Conservation (phyloP, 768 basidiomycete species). For the Panellus pusillus region DNA sequence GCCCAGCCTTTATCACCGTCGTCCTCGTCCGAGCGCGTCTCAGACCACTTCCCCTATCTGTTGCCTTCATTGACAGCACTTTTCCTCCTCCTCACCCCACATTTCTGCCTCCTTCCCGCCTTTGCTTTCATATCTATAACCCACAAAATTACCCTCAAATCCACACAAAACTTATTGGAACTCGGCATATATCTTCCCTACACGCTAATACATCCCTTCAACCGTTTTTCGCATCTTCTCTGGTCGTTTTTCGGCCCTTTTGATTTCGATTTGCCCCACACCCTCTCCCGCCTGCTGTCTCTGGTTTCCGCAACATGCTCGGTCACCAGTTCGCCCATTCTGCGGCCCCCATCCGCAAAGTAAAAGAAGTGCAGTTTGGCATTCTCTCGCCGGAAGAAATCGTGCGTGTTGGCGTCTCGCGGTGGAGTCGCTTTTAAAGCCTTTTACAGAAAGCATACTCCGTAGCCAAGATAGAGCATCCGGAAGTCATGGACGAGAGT, state of each 20-base stretch:
- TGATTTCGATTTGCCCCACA: conserved; percentile 11
- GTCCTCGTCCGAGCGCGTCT: conserved; percentile 13
- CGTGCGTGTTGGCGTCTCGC: conserved; percentile 48
- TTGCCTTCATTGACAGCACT: conserved; percentile 23
- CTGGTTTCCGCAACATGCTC: conserved; percentile 52
- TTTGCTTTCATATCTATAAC: conserved; percentile 10
- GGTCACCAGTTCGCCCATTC: conserved; percentile 92
- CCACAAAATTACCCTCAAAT: conserved; percentile 15
- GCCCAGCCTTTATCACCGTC: conserved; percentile 5
- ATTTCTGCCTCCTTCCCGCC: conserved; percentile 1
- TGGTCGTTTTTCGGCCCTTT: conserved; percentile 8
- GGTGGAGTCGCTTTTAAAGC: conserved; percentile 22
- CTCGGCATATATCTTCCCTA: conserved; percentile 7
- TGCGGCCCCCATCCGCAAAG: conserved; percentile 91
- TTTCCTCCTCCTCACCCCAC: not conserved
- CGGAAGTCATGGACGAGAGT: conserved; percentile 97
- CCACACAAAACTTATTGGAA: conserved; percentile 19
- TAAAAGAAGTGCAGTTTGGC: conserved; percentile 98
- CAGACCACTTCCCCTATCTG: conserved; percentile 13
- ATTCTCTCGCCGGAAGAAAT: conserved; percentile 99
- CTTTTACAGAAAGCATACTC: conserved; percentile 90
- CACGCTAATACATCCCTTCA: conserved; percentile 19
- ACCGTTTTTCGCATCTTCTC: conserved; percentile 18
- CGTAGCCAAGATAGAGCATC: conserved; percentile 97
- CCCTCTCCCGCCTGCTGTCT: conserved; percentile 14